These are phyloP conservation scores for Cystoisospora suis DNA, from an alignment of 169 alveolate genomes.

Conservation along the genomic window DNA sequence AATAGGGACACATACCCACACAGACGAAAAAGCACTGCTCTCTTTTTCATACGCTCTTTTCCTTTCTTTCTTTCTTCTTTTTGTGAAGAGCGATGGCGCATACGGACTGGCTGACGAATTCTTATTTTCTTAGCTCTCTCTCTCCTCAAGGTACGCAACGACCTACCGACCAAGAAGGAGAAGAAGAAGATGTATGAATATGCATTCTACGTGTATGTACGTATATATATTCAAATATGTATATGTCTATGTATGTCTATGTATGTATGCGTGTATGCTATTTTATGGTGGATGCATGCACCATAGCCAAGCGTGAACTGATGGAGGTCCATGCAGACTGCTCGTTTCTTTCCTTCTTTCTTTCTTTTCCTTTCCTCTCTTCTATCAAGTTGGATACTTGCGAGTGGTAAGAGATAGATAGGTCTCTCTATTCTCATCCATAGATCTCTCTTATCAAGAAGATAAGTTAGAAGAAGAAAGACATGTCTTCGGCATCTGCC, in stretches of 20 bases:
- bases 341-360: not conserved
- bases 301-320: not conserved
- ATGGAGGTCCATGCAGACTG: not conserved
- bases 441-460: not conserved
- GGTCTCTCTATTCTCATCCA: too few relatives aligned
- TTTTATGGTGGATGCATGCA: too few relatives aligned
- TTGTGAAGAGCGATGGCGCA: constrained; percentile 9
- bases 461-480: not conserved
- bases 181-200: not conserved
- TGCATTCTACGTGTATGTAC: not conserved
- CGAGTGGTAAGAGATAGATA: not conserved
- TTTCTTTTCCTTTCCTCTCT: not conserved
- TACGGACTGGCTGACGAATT: not conserved
- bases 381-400: not conserved
- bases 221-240: not conserved
- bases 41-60: not conserved
- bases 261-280: too few relatives aligned
- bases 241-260: not conserved
- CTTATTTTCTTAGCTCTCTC: not conserved
- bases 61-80: not conserved
- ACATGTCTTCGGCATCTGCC: too few relatives aligned
- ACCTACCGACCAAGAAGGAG: not conserved
- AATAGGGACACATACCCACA: too few relatives aligned
- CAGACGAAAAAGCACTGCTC: too few relatives aligned
- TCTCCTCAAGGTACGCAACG: not conserved